Evolutionary conservation across 108 stramenopile species (phyloP), one percentile per base, ranked within the genome.

Genomic region (Cafeteria roenbergensis): DNA sequence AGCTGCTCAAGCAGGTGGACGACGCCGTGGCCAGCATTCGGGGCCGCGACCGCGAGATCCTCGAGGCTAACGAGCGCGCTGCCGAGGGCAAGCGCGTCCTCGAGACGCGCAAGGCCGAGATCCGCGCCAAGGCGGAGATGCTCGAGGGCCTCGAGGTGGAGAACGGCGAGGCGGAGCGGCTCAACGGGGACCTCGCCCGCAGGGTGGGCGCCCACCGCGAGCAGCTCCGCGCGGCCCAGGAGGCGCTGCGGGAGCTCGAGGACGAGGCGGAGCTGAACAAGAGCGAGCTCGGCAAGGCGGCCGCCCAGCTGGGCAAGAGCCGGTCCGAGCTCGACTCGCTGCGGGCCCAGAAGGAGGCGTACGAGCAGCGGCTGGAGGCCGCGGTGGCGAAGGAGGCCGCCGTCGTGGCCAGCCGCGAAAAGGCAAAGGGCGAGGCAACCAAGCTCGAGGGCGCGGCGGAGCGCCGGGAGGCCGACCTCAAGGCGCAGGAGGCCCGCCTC

Each of bases 1-100:
- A 78, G 54, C 78, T 88, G 29, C 70, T 90, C 29, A 63, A 70
- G 52, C 85, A 88, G 70, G 87, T 86, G 89, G 83, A 87, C 72
- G 83, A 81, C 38, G 81, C 86, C 1, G 76, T 90, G 52, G 79
- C 75, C 25, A 72, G 77, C 26, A 85, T 87, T 78, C 76, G 78
- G 64, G 64, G 71, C 24, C 79, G 89, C 34, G 89, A 90, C 69
- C 55, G 67, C 37, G 85, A 86, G 3, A 87, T 90, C 50, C 71
- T 76, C 48, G 69, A 72, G 28, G 38, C 77, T 14, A 74, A 81
- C 12, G 69, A 79, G 60, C 36, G 68, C 51, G 84, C 56, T 57
- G 82, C 73, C 26, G 62, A 6, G 17, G 79, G 57, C 34, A 70
- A 66, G 20, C 55, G 36, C 0, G 3, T 69, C 12, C 62, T 27